phyloP scores from a whole-genome alignment of 2,329 filamentous ascomycete species.

The Hysterium pulicare region DNA sequence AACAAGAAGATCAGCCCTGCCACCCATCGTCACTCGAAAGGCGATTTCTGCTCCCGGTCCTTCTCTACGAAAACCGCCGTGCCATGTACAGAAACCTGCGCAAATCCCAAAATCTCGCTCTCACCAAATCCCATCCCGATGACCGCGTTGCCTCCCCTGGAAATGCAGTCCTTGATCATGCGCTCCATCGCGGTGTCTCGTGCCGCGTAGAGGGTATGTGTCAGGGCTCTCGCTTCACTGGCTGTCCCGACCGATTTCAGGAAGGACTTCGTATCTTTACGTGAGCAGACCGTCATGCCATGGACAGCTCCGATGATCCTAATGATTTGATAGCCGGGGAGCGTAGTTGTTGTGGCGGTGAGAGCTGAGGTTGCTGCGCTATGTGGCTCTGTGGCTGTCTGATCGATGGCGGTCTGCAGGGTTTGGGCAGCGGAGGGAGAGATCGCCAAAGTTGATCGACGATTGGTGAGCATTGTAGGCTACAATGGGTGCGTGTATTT shows the following conservation, averaged over 20 bases:
- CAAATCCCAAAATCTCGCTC: slow-evolving; percentile 31
- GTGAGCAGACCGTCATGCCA: slow-evolving; percentile 28
- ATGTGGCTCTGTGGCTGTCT: slow-evolving; percentile 15
- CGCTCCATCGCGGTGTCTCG: slow-evolving; percentile 33
- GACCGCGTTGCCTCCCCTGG: slow-evolving; percentile 30
- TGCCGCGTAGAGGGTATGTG: slow-evolving; percentile 29
- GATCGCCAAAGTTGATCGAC: background rate
- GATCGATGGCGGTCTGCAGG: background rate
- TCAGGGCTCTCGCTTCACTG: slow-evolving; percentile 30
- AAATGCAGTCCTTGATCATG: slow-evolving; percentile 30
- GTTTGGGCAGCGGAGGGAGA: background rate
- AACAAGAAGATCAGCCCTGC: too few relatives aligned
- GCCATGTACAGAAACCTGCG: slow-evolving; percentile 30
- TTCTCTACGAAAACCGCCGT: slow-evolving; percentile 32
- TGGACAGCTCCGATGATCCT: slow-evolving; percentile 29
- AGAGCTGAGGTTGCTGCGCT: slow-evolving; percentile 26
- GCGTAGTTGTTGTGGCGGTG: slow-evolving; percentile 22
- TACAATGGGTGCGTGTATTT: too few relatives aligned
- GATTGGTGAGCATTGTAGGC: background rate
- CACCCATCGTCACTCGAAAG: too few relatives aligned
- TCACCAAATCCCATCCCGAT: slow-evolving; percentile 29
- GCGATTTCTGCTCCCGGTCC: too few relatives aligned
- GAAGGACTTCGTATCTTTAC: slow-evolving; percentile 33
- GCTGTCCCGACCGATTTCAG: slow-evolving; percentile 28
- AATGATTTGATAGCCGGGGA: slow-evolving; percentile 26